Base-by-base conservation (phyloP, 23 red algal species). In the Gracilaria vermiculophylla region DNA sequence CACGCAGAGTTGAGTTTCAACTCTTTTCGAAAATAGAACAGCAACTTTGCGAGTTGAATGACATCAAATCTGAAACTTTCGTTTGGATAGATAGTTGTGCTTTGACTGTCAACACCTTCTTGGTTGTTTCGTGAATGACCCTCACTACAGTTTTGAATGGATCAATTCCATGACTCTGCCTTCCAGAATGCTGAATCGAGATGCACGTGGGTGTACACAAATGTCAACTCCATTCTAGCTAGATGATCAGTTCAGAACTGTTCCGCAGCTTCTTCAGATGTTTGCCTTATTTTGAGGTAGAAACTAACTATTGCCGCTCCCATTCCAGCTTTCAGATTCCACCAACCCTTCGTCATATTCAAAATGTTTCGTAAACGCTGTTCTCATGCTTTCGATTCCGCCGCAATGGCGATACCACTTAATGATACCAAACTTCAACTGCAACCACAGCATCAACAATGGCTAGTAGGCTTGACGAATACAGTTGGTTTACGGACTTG, bases 381-480 rank as follows among this genome's bases (percentile, higher is more conserved):
- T 82, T 60, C 92, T 95, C 97, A 99, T 99, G 34, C 78, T 91
- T 62, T 99, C 97, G 9, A 94, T 71, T n/a, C 97, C 97, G 20
- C 97, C 27, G 97, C 97, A 42, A 99, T 90, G 17, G 86, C 92
- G 17, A 99, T 89, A 23, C 80, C 19, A n/a, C n/a, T n/a, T n/a
- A n/a, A 24, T 95, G 78, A 76, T 99, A 42, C 17, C 97, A 92
- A 21, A 79, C 81, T 70, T 93, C 62, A 39, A 99, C 83, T 51
- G 91, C 93, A 40, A 93, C 97, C 0, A 91, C 92, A 12, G 82
- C 97, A 83, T 99, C 97, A 36, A 88, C 97, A 80, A 99, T 99
- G 49, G 97, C 93, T 89, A 95, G 97, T 27, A 99, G 50, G 43
- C 97, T 93, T 10, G 97, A 99, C 25, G 97, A 95, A 74, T 93